phyloP scores from a whole-genome alignment of 106 monocot species.

The Apostasia shenzhenica region DNA sequence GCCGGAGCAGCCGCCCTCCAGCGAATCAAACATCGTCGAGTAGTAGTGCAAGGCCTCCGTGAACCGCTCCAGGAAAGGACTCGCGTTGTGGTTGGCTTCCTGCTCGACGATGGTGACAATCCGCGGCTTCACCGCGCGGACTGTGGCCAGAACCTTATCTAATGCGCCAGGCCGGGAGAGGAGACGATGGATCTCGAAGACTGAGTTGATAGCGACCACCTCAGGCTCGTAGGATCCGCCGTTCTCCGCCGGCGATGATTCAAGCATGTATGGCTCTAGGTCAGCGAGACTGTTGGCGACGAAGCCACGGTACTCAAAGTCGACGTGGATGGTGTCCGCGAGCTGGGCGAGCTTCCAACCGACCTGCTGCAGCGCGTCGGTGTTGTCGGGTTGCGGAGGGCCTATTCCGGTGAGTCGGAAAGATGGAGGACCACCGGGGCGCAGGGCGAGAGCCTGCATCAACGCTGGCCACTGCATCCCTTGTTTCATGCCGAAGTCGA shows the following conservation, averaged over 20 bases:
- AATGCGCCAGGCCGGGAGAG: constrained; percentile 53
- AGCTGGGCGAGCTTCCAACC: constrained; percentile 87
- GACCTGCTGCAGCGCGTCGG: constrained; percentile 69
- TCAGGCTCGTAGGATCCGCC: constrained; percentile 26
- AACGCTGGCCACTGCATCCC: constrained; percentile 98
- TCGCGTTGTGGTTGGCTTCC: constrained; percentile 82
- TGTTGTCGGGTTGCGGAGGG: constrained; percentile 66
- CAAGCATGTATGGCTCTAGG: constrained; percentile 69
- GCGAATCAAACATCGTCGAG: constrained; percentile 93
- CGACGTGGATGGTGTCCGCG: constrained; percentile 60
- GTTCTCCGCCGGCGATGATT: background rate
- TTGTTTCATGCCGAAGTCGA: constrained; percentile 92
- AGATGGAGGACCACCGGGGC: constrained; percentile 71
- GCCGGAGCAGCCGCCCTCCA: constrained; percentile 41
- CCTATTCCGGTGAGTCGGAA: constrained; percentile 88
- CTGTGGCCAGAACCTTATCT: constrained; percentile 50
- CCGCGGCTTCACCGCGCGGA: constrained; percentile 49
- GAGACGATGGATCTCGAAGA: constrained; percentile 72
- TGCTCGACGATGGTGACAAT: constrained; percentile 87
- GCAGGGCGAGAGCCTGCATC: constrained; percentile 82
- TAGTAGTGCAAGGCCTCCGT: constrained; percentile 90
- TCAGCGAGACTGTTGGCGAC: constrained; percentile 64
- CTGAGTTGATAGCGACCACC: constrained; percentile 77
- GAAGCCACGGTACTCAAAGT: constrained; percentile 72
- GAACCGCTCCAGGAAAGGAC: constrained; percentile 60